Evolutionary conservation across 1,284 basidiomycete species (phyloP).

Genomic region (Ceratobasidium sp.): DNA sequence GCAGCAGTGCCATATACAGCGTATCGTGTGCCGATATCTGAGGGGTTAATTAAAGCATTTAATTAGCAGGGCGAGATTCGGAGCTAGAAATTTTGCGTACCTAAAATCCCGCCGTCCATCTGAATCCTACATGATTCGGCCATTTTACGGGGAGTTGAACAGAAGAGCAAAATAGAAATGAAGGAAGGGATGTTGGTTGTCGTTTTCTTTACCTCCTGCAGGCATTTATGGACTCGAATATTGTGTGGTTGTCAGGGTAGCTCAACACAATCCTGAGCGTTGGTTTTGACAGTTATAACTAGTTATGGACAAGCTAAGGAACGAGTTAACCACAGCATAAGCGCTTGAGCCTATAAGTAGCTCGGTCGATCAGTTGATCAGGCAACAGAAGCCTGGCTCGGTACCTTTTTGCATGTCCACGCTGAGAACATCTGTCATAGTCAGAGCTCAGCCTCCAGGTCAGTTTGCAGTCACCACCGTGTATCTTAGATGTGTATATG

Average conservation of each 20-base stretch:
- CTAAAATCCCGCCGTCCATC: constrained; percentile 39
- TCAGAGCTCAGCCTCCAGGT: too few relatives aligned
- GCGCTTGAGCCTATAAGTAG: background rate
- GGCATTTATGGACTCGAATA: too few relatives aligned
- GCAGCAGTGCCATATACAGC: constrained; percentile 36
- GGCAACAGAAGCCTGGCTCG: background rate
- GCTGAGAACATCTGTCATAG: background rate
- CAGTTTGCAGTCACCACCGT: too few relatives aligned
- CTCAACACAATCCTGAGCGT: background rate
- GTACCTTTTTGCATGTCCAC: background rate
- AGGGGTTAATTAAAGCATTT: background rate
- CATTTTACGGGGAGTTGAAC: too few relatives aligned
- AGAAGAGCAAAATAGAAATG: too few relatives aligned
- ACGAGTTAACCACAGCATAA: background rate
- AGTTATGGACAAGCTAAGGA: background rate
- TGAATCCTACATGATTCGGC: constrained; percentile 2
- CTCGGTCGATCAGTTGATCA: background rate
- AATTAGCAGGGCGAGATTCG: background rate
- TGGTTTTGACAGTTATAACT: background rate
- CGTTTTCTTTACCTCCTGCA: too few relatives aligned
- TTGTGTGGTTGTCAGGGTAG: constrained; percentile 14
- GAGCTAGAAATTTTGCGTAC: background rate
- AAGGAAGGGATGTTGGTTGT: too few relatives aligned
- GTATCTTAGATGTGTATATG: too few relatives aligned
- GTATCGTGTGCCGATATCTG: constrained; percentile 40